Percentiles rank a stretch among this genome's conserved stretches.
These are phyloP conservation scores for Boletus eberwhitei DNA, from an alignment of 768 basidiomycete species.

Conservation along the genomic window DNA sequence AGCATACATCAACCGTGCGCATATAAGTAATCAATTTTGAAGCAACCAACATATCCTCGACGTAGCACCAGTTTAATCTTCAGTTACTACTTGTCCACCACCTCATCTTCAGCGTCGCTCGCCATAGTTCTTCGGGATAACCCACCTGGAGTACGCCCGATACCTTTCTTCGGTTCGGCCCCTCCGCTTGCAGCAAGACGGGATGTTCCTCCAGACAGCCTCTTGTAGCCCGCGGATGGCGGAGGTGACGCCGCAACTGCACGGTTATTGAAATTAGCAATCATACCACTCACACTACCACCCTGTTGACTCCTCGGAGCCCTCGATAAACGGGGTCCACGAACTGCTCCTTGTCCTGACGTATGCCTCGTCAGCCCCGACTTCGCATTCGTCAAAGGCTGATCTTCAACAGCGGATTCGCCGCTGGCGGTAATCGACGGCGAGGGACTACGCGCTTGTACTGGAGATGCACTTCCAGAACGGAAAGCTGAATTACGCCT, in stretches of 20 bases:
- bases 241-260: constrained; percentile 36
- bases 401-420: constrained; percentile 31
- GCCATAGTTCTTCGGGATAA: constrained; percentile 77
- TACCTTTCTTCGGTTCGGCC: constrained; percentile 33
- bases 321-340: constrained; percentile 50
- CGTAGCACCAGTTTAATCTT: not conserved
- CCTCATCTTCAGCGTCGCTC: constrained; percentile 78
- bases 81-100: constrained; percentile 38
- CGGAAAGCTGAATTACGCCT: constrained; percentile 36
- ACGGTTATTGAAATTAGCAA: constrained; percentile 55
- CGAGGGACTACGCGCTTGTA: constrained; percentile 41
- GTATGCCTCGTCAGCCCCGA: constrained; percentile 45
- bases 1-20: not conserved
- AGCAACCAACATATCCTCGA: not conserved
- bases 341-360: constrained; percentile 40
- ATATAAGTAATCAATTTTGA: not conserved
- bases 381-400: constrained; percentile 32
- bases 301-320: constrained; percentile 42
- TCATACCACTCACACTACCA: constrained; percentile 50
- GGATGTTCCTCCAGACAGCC: constrained; percentile 40
- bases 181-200: constrained; percentile 11
- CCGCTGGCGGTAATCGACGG: constrained; percentile 31
- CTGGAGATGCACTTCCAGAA: constrained; percentile 33
- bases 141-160: constrained; percentile 45
- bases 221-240: constrained; percentile 41